phyloP scores from a whole-genome alignment of 2,329 filamentous ascomycete species.

The Colletotrichum phormii region DNA sequence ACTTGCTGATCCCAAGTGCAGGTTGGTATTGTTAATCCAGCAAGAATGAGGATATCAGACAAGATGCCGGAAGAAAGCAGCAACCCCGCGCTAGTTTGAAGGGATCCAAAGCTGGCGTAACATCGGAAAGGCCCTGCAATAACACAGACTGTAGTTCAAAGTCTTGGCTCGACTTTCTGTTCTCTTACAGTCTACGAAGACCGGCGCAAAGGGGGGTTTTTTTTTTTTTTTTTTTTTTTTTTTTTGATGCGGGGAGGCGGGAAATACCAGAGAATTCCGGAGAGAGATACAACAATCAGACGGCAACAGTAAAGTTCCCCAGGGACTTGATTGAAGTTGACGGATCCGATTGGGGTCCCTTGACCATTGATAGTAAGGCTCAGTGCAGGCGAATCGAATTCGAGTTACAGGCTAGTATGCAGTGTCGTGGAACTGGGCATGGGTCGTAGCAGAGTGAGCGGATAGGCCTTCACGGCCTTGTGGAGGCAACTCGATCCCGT shows the following conservation, averaged over 20 bases:
- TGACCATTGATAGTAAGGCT: neutral
- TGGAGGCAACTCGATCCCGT: neutral
- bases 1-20: neutral
- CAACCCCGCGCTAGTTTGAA: neutral
- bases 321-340: neutral
- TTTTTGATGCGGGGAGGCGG: neutral
- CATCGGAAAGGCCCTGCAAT: neutral
- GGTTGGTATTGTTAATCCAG: no score
- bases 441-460: neutral
- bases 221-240: no score
- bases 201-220: no score
- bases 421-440: constrained; percentile 12
- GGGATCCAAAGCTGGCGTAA: neutral
- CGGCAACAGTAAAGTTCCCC: neutral
- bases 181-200: neutral
- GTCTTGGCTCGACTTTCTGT: neutral
- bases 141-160: neutral
- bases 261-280: neutral
- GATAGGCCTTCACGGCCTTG: neutral
- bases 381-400: neutral
- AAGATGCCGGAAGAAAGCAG: no score
- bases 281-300: neutral
- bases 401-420: constrained; percentile 1
- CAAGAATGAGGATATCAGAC: no score
- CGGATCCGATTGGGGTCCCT: neutral